Percentiles rank a stretch among this genome's conserved stretches.
These are phyloP conservation scores for Sphagnum fallax DNA, from an alignment of 228 moss, liverwort and hornwort genomes.

Conservation along the genomic window DNA sequence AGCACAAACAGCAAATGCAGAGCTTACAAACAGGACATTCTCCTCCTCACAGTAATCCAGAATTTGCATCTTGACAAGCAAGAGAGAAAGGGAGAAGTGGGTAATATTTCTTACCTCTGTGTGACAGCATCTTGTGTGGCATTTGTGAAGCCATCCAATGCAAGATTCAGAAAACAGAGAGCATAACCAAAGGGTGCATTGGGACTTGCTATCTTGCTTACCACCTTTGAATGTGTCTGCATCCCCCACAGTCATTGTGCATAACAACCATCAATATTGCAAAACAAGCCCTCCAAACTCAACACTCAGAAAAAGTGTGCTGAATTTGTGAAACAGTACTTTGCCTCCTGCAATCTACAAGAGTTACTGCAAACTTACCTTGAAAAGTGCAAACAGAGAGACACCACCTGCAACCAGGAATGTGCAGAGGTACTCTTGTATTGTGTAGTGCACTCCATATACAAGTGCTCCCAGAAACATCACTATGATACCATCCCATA, in stretches of 20 bases:
- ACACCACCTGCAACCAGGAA: constrained; percentile 67
- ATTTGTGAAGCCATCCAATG: constrained; percentile 87
- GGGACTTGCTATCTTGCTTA: constrained; percentile 61
- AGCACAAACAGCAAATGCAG: too few species aligned
- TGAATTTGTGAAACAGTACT: neutral
- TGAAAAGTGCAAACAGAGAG: constrained; percentile 51
- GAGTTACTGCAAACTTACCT: constrained; percentile 19
- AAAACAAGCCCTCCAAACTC: neutral
- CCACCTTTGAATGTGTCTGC: neutral
- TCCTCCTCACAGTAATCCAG: too few species aligned
- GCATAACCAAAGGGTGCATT: constrained; percentile 77
- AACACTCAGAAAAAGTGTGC: neutral
- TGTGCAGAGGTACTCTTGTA: constrained; percentile 58
- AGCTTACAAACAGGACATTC: too few species aligned
- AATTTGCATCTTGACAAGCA: neutral
- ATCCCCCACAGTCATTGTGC: neutral
- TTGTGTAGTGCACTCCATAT: constrained; percentile 50
- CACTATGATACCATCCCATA: constrained; percentile 19
- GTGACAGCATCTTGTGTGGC: constrained; percentile 92
- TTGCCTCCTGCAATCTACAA: neutral
- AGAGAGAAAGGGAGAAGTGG: neutral
- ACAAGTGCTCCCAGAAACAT: constrained; percentile 61
- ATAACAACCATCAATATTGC: too few species aligned
- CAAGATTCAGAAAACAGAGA: constrained; percentile 74
- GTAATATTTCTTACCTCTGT: constrained; percentile 32